Evolutionary conservation across 768 basidiomycete genomes (phyloP), one percentile per base, ranked within the genome.

Genomic region (Pulveroboletus sp.): DNA sequence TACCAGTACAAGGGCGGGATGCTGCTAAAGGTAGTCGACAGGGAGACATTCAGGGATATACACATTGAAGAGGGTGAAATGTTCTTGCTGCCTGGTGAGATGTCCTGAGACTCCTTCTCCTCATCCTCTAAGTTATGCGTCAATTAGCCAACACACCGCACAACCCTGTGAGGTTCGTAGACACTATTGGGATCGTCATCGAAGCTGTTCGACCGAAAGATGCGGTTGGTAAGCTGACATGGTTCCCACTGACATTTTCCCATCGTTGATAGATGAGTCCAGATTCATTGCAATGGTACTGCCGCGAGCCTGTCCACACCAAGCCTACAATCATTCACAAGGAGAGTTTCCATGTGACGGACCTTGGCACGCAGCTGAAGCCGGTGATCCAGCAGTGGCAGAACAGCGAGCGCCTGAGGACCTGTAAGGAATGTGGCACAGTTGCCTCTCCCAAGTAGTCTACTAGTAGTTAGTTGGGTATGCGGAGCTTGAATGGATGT

Each of bases 261-360:
- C 17, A 27, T 38, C 46, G 35, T 36, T 56, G 35, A 50, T 17
- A 19, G 17, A 25, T 7, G n/a, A 32, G 25, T 27, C 10, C 58
- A 97, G 94, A 99, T 64, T 84, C 84, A 1, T 75, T 98, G 23
- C 82, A 90, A 20, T 97, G 95, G 94, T 97, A 94, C 69, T 98
- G 93, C 68, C 81, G 73, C 17, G 78, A 83, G 4, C 60, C 71
- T 0, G 67, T 65, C 3, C 92, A 94, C 67, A 50, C 66, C 20
- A 69, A 70, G 36, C 87, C 90, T 0, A 83, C 82, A n/a, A 73
- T 90, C 53, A 87, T 94, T 56, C 77, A 84, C 55, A 88, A 94
- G 70, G 90, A 91, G 50, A 71, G 77, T 0, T 92, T 97, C 64
- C 90, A 94, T 62, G 87, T 88, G 53, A 85, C 84, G 0, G 92